A percentile compares a stretch with the other conserved stretches of the same genome.
These are phyloP conservation scores for Gossypium rotundifolium DNA, from an alignment of 345 rosid genomes.

Conservation along the genomic window DNA sequence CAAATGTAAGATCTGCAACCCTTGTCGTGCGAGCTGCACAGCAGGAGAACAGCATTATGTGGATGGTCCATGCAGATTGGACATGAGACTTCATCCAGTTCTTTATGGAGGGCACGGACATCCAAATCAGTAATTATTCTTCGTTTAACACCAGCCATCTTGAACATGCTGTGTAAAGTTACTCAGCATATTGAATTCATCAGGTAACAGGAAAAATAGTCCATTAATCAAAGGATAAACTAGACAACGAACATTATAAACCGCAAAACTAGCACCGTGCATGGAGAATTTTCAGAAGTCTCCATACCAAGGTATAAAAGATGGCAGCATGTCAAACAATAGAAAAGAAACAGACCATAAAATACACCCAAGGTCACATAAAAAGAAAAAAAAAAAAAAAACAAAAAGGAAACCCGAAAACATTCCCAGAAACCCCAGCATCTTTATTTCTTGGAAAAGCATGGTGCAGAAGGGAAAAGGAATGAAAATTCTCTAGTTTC, in stretches of 20 bases:
- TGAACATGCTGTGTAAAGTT: conserved; percentile 65
- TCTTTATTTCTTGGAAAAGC: not conserved
- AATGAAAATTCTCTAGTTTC: not conserved
- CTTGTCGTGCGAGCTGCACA: conserved; percentile 82
- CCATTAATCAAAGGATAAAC: conserved; percentile 12
- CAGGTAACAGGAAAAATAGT: conserved; percentile 26
- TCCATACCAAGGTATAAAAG: not conserved
- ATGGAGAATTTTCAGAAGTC: not conserved
- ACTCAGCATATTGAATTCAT: conserved; percentile 59
- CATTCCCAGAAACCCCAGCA: not conserved
- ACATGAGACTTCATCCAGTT: conserved; percentile 83
- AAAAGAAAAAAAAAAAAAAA: not conserved
- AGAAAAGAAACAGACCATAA: not conserved
- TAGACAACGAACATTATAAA: conserved; percentile 2
- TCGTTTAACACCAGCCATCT: conserved; percentile 98
- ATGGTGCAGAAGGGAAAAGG: not conserved
- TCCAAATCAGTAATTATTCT: conserved; percentile 67
- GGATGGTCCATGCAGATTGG: conserved; percentile 99
- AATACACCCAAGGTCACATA: not conserved
- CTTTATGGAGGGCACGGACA: conserved; percentile 62
- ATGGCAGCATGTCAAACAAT: conserved; percentile 3
- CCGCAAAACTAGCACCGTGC: not conserved
- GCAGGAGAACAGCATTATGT: conserved; percentile 90
- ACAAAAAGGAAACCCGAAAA: not conserved
- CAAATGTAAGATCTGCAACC: conserved; percentile 93